Evolutionary conservation across 805 yeast species (phyloP).

Genomic region (Metschnikowia shivogae): DNA sequence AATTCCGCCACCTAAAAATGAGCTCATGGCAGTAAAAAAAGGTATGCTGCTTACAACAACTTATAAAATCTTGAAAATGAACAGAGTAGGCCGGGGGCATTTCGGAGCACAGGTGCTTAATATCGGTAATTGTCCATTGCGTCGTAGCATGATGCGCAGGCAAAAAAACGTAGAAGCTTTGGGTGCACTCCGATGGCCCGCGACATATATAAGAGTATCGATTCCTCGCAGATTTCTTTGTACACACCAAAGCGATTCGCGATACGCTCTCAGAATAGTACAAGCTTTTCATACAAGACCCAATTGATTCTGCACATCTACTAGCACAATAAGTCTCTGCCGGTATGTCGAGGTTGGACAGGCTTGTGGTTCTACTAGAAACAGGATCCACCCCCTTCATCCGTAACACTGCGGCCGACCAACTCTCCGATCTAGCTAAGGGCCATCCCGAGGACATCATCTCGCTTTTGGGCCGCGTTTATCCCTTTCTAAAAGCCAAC

Average conservation of each 20-base stretch:
- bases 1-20: too few relatives aligned
- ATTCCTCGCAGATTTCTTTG: constrained; percentile 14
- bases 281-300: neutral
- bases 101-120: neutral
- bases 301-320: neutral
- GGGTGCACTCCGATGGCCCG: constrained; percentile 14
- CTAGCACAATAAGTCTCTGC: neutral
- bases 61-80: too few relatives aligned
- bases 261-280: constrained; percentile 1
- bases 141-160: neutral
- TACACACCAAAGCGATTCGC: constrained; percentile 10
- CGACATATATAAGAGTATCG: constrained; percentile 11
- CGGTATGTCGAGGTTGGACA: constrained; percentile 48
- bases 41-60: too few relatives aligned
- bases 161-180: constrained; percentile 1
- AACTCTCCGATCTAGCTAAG: constrained; percentile 87
- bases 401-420: constrained; percentile 95
- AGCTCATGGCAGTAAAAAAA: too few relatives aligned
- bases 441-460: constrained; percentile 92
- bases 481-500: constrained; percentile 75
- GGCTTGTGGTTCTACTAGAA: constrained; percentile 64
- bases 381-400: constrained; percentile 94
- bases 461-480: constrained; percentile 78
- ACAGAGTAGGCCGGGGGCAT: neutral
- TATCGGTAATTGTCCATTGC: neutral